These are phyloP conservation scores for Talaromyces albobiverticillius DNA, from an alignment of 2,329 filamentous ascomycete genomes.

Conservation along the genomic window DNA sequence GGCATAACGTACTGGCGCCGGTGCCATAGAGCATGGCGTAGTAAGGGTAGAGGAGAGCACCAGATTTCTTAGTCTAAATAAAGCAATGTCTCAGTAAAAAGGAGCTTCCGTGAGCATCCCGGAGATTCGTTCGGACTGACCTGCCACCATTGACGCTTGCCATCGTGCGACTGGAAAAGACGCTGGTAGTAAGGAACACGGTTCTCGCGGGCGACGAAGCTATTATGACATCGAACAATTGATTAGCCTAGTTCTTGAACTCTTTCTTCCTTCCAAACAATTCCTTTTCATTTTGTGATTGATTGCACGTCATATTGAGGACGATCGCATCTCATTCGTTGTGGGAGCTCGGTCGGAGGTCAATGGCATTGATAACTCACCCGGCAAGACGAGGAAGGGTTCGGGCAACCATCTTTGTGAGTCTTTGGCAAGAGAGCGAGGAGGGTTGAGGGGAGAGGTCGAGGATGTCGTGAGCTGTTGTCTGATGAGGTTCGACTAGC, in stretches of 20 bases:
- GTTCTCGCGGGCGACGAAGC: conserved; percentile 63
- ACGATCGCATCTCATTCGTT: conserved; percentile 2
- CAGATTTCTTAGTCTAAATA: conserved; percentile 52
- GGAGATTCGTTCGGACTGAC: conserved; percentile 43
- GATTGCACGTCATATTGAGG: conserved; percentile 5
- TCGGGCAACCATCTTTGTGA: conserved; percentile 41
- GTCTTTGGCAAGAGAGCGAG: conserved; percentile 23
- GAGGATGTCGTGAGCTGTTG: conserved; percentile 15
- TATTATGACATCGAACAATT: conserved; percentile 19
- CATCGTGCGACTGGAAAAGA: conserved; percentile 65
- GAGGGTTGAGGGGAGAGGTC: conserved; percentile 22
- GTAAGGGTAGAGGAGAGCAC: conserved; percentile 60
- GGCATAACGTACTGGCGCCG: conserved; percentile 44
- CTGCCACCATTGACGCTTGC: conserved; percentile 66
- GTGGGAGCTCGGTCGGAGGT: conserved; percentile 3
- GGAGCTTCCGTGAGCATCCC: not conserved
- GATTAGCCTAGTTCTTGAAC: not conserved
- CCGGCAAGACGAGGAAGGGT: conserved; percentile 42
- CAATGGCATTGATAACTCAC: conserved; percentile 30
- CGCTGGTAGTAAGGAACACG: conserved; percentile 66
- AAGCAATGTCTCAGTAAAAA: conserved; percentile 17
- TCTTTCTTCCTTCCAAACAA: not conserved
- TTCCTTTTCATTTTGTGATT: not conserved
- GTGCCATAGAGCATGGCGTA: conserved; percentile 51
- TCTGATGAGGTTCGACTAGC: conserved; percentile 14